Evolutionary conservation across 75 land plant species (phyloP).

Genomic region (Isoetes taiwanensis): DNA sequence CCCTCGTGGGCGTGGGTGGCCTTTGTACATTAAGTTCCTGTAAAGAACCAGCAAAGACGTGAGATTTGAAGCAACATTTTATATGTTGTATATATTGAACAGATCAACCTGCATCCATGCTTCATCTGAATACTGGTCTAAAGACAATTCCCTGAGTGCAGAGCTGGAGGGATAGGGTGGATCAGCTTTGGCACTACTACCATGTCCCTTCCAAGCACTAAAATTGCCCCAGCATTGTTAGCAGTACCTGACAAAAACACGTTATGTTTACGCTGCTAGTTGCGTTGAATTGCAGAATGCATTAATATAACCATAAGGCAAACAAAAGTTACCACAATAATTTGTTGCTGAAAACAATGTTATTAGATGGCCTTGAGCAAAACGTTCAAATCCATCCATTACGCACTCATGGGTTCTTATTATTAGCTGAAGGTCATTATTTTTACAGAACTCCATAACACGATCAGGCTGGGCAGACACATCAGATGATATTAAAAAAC

Average conservation of each 20-base stretch:
- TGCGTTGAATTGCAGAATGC: too few species aligned
- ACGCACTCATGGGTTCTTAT: slow-evolving; percentile 54
- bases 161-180: slow-evolving; percentile 93
- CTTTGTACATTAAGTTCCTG: too few species aligned
- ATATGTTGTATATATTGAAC: too few species aligned
- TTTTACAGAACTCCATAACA: slow-evolving; percentile 41
- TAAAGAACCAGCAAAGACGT: too few species aligned
- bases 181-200: slow-evolving; percentile 97
- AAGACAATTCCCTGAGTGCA: slow-evolving; percentile 36
- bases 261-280: too few species aligned
- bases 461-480: slow-evolving; percentile 49
- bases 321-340: slow-evolving; percentile 52
- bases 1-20: too few species aligned
- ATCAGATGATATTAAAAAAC: not conserved
- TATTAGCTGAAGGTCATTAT: slow-evolving; percentile 43
- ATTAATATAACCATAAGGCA: too few species aligned
- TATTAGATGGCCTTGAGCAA: slow-evolving; percentile 49
- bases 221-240: slow-evolving; percentile 97
- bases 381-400: slow-evolving; percentile 55
- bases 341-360: slow-evolving; percentile 51
- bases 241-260: slow-evolving; percentile 59
- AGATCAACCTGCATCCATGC: slow-evolving; percentile 68
- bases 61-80: too few species aligned
- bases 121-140: slow-evolving; percentile 30
- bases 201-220: slow-evolving; percentile 92